phyloP scores from a whole-genome alignment of 345 rosid species.

The Hypericum androsaemum region DNA sequence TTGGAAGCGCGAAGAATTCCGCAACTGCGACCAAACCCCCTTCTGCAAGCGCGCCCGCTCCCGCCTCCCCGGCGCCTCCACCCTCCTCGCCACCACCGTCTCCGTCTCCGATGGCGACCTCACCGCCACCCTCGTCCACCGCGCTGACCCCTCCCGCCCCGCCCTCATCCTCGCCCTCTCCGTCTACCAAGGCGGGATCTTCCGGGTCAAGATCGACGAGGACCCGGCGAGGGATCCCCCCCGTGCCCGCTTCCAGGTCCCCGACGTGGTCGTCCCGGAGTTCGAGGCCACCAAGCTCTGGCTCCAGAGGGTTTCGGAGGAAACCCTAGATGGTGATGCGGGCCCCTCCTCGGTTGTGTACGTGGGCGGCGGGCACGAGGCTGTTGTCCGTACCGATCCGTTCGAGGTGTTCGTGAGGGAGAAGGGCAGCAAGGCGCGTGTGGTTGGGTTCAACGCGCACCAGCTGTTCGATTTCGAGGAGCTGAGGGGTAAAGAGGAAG shows the following conservation, averaged over 20 bases:
- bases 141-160: constrained; percentile 18
- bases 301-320: constrained; percentile 42
- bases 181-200: constrained; percentile 50
- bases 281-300: constrained; percentile 64
- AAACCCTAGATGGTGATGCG: constrained; percentile 44
- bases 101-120: constrained; percentile 63
- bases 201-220: constrained; percentile 77
- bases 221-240: constrained; percentile 48
- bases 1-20: constrained; percentile 94
- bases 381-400: constrained; percentile 76
- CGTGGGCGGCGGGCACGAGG: constrained; percentile 60
- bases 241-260: constrained; percentile 72
- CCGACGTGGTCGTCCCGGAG: constrained; percentile 59
- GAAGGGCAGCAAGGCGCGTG: constrained; percentile 37
- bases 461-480: constrained; percentile 90
- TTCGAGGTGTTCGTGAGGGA: constrained; percentile 73
- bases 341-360: constrained; percentile 49
- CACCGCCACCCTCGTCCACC: constrained; percentile 51
- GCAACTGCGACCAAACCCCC: constrained; percentile 86
- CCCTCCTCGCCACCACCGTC: constrained; percentile 41
- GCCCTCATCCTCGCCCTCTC: constrained; percentile 68
- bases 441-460: constrained; percentile 69
- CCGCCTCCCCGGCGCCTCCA: constrained; percentile 55
- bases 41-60: constrained; percentile 92
- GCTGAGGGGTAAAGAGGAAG: constrained; percentile 53